Base-by-base conservation (phyloP, 495 filamentous ascomycete species). In the Hypoxylon fragiforme region DNA sequence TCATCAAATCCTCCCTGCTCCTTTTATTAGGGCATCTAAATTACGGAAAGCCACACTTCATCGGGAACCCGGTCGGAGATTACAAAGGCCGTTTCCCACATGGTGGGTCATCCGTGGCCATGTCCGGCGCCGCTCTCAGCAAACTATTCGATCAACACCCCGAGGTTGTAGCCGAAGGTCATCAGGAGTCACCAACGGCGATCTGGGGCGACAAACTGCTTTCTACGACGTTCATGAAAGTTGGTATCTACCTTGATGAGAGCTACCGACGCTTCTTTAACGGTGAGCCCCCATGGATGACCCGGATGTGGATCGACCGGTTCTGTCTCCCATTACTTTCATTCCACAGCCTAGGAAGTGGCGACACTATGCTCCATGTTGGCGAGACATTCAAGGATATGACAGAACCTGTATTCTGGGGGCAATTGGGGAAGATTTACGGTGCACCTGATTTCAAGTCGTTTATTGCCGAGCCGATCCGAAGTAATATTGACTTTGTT, bases 21-120 rank as follows among this genome's bases (percentile, higher is more conserved):
- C 55, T 70, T 0, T 50, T 79, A 3, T 63, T 79, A 0, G 60
- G 57, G 8, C 71, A 76, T 37, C 61, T 79, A 41, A 66, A 77
- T 46, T 64, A 70, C 8, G 18, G 49, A 3, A 35, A 63, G n/a
- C 67, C 72, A 12, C 65, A 76, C 16, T 77, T 75, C 53, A 50
- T 79, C n/a, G 76, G 76, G n/a, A 79, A 76, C 40, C 71, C 74
- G 2, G 74, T 77, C 2, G 76, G 76, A 19, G 75, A 75, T 42
- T 79, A 68, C 56, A 67, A 66, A 21, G 64, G 62, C 1, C 73
- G 76, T 39, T 79, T 79, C 53, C 74, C 75, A 11, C 76, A 79
- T 49, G 76, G 76, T 6, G 75, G 76, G 5, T 77, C 75, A 3
- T 70, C 69, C 13, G 61, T 77, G 14, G 56, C 77, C 20, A 56